Percentiles rank a stretch among this genome's conserved stretches.
These are phyloP conservation scores for Fusarium solani-melongenae DNA, from an alignment of 2,329 filamentous ascomycete species.

Conservation along the genomic window DNA sequence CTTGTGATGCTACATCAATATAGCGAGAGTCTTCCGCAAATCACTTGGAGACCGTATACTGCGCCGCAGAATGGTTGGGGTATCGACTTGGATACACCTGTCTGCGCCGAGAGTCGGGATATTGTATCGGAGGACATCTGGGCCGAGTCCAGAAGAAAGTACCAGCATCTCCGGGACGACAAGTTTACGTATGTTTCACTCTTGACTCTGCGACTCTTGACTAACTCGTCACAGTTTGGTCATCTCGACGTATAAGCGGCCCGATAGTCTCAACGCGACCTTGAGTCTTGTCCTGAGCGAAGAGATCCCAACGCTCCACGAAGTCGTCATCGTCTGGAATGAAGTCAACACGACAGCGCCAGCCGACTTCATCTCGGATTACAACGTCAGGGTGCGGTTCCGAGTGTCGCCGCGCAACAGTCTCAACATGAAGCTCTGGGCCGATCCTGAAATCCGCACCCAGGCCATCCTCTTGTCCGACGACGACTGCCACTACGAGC, in stretches of 20 bases:
- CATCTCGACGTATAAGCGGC: conserved; percentile 48
- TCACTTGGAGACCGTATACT: neutral
- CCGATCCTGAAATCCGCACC: conserved; percentile 47
- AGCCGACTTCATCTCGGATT: conserved; percentile 35
- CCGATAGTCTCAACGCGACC: conserved; percentile 46
- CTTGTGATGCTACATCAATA: neutral
- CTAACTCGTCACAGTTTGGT: conserved; percentile 42
- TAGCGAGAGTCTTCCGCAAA: neutral
- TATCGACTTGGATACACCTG: neutral
- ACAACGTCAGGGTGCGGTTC: conserved; percentile 48
- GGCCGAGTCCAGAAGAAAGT: conserved; percentile 28
- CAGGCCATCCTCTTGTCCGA: conserved; percentile 51
- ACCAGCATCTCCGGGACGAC: conserved; percentile 37
- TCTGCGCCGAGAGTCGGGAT: neutral
- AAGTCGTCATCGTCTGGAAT: conserved; percentile 52
- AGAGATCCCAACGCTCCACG: conserved; percentile 48
- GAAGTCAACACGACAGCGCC: conserved; percentile 45
- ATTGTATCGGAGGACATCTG: conserved; percentile 5
- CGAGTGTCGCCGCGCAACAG: conserved; percentile 45
- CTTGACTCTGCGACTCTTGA: neutral
- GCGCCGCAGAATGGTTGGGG: neutral
- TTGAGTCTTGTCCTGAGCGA: conserved; percentile 39
- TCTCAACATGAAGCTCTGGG: conserved; percentile 51
- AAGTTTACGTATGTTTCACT: conserved; percentile 44
- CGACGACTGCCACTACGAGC: conserved; percentile 52